Evolutionary conservation across 371 early-diverging fungal genomes (phyloP), one percentile per base, ranked within the genome.

Genomic region (Homolaphlyctis polyrhiza): DNA sequence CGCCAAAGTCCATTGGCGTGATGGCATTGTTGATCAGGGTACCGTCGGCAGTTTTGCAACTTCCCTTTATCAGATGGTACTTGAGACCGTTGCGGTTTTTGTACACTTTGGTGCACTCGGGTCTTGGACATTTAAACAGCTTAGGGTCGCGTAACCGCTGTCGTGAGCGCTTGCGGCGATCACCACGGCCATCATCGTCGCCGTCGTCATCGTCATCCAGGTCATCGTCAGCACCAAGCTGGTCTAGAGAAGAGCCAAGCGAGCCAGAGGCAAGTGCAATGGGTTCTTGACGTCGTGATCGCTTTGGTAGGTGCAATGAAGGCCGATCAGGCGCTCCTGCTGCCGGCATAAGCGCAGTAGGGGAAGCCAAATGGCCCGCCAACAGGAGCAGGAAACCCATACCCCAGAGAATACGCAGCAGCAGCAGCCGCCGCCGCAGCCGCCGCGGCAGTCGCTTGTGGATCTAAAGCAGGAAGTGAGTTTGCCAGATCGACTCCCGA

Each of bases 61-160:
- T 51, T 51, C 52, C 52, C 32, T 51, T 51, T 6, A 14, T 11
- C 25, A 51, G 14, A 51, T 51, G 35, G 25, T 39, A 60, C 49
- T 48, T 49, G 52, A 70, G 39, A 13, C 71, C 71, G 35, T 70
- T 70, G 5, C 66, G 60, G 51, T 70, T 70, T 45, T 70, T 70
- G 58, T 70, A 70, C 23, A 65, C 59, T 43, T 66, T 66, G 48
- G 43, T 59, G 43, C 69, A 69, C 1, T 60, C 39, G 8, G 8
- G 11, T 18, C 18, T 8, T 18, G 39, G 39, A 18, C 39, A 39
- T 8, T 18, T 8, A 18, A 39, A 39, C n/a, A n/a, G n/a, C n/a
- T n/a, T n/a, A n/a, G n/a, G n/a, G n/a, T n/a, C n/a, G n/a, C n/a
- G n/a, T n/a, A n/a, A n/a, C n/a, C n/a, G n/a, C n/a, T n/a, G n/a